These are phyloP conservation scores for Solanum etuberosum DNA, from an alignment of 257 asterid genomes.

Conservation along the genomic window DNA sequence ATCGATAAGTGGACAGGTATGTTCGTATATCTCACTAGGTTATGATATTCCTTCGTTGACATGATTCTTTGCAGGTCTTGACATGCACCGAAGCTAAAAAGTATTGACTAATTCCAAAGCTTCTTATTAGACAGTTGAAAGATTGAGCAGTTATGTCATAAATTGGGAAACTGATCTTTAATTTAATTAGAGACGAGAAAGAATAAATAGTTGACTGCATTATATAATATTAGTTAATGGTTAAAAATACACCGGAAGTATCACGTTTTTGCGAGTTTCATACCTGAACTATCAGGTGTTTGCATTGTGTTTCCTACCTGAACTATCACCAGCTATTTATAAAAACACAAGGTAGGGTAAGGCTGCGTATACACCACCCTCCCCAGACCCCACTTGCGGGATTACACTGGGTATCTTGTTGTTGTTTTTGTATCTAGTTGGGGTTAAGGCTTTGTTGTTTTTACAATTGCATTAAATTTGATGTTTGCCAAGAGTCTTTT, in stretches of 20 bases:
- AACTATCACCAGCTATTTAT: neutral
- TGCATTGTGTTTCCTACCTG: neutral
- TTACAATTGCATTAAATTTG: neutral
- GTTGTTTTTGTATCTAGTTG: neutral
- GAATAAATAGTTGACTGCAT: neutral
- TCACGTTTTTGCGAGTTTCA: neutral
- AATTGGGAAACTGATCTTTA: neutral
- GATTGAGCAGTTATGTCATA: neutral
- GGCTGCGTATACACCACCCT: neutral
- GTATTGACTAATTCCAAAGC: neutral
- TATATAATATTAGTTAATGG: neutral
- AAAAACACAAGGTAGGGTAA: neutral
- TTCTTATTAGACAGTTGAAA: neutral
- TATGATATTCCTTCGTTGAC: neutral
- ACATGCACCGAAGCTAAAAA: neutral
- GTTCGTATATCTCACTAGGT: conserved; percentile 2
- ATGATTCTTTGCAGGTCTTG: neutral
- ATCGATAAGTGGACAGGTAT: conserved; percentile 79
- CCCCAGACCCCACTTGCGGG: neutral
- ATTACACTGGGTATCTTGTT: too few species aligned
- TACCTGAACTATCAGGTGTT: neutral
- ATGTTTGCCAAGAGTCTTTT: neutral
- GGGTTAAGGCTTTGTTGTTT: neutral
- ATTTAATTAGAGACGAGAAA: neutral
- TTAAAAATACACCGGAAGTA: too few species aligned